These are phyloP conservation scores for Dendrocalamus sinicus DNA, from an alignment of 176 grass and related monocot genomes.

Conservation along the genomic window DNA sequence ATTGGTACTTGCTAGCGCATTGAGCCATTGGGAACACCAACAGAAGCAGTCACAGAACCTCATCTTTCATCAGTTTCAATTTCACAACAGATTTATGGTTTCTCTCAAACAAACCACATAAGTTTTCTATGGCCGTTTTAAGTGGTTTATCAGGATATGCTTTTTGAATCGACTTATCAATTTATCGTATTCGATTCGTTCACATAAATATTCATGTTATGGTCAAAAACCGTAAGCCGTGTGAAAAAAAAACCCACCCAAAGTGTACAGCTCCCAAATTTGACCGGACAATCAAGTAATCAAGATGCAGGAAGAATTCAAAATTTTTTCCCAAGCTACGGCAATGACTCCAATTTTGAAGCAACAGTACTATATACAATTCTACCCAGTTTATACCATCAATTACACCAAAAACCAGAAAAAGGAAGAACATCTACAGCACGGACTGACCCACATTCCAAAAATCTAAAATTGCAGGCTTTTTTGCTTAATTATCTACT, in stretches of 20 bases:
- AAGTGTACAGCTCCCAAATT: neutral
- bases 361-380: constrained; percentile 51
- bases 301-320: constrained; percentile 8
- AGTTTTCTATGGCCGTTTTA: too few species aligned
- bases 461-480: constrained; percentile 41
- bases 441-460: constrained; percentile 53
- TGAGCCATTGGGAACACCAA: neutral
- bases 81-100: neutral
- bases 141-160: too few species aligned
- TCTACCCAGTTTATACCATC: constrained; percentile 49
- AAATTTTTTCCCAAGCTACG: neutral
- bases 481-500: constrained; percentile 37
- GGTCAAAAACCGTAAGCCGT: too few species aligned
- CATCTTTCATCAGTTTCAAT: constrained; percentile 10
- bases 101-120: too few species aligned
- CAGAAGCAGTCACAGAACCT: neutral
- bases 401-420: constrained; percentile 46
- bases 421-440: constrained; percentile 59
- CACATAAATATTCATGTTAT: too few species aligned
- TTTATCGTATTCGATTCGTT: too few species aligned
- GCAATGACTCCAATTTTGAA: constrained; percentile 49
- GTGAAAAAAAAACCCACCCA: neutral
- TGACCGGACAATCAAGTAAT: constrained; percentile 5
- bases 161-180: too few species aligned
- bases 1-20: neutral